A percentile compares a stretch with the other conserved stretches of the same genome.
These are phyloP conservation scores for Tricholoma sp. DNA, from an alignment of 768 basidiomycete genomes.

Conservation along the genomic window DNA sequence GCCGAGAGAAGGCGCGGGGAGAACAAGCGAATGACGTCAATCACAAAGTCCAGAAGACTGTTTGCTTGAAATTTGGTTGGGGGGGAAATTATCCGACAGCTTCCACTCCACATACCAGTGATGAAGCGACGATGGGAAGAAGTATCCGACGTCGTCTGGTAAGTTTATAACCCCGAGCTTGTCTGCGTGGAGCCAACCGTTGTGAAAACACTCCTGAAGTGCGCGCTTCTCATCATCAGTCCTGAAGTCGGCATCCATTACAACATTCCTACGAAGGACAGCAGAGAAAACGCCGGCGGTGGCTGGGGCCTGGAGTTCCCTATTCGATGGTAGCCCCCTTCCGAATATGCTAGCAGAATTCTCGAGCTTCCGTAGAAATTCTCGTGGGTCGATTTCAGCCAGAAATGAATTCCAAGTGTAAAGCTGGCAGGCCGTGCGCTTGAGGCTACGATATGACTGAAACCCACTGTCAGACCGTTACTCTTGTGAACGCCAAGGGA, in stretches of 20 bases:
- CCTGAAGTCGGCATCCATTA: background rate
- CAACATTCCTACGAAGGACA: background rate
- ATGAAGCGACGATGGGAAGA: no score
- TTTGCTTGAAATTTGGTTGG: background rate
- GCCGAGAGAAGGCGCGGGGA: no score
- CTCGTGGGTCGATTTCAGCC: background rate
- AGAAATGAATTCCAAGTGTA: background rate
- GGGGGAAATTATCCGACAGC: slow-evolving; percentile 5
- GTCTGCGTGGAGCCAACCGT: background rate
- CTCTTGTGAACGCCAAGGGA: no score
- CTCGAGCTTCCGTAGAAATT: background rate
- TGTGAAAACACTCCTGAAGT: background rate
- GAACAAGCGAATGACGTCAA: no score
- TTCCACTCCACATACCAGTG: no score
- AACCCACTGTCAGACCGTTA: background rate
- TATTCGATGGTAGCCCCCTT: background rate
- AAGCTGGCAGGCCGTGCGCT: background rate
- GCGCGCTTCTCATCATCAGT: background rate
- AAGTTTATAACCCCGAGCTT: background rate
- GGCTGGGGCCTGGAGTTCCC: background rate
- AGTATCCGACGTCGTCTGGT: no score
- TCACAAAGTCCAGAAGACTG: no score
- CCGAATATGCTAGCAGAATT: background rate
- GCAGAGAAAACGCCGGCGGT: background rate
- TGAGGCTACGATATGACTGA: background rate